These are phyloP conservation scores for Calocybe gangraenosa DNA, from an alignment of 768 basidiomycete species.

Conservation along the genomic window DNA sequence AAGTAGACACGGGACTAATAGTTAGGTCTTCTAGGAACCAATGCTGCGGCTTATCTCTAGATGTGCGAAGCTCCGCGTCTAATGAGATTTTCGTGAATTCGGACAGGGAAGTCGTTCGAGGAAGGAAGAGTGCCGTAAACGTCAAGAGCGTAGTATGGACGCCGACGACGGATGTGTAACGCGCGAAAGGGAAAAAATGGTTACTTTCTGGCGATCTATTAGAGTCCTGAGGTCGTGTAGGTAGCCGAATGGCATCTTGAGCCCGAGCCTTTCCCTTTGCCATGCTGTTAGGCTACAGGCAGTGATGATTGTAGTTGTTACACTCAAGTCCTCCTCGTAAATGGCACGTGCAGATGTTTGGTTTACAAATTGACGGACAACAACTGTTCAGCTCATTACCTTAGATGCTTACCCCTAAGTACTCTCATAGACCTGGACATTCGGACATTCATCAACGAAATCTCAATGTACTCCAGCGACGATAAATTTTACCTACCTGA, in stretches of 20 bases:
- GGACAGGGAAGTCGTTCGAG: slow-evolving; percentile 49
- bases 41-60: slow-evolving; percentile 64
- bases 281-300: not conserved
- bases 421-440: too few relatives aligned
- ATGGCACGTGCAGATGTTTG: too few relatives aligned
- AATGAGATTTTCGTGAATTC: slow-evolving; percentile 27
- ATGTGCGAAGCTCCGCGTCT: slow-evolving; percentile 30
- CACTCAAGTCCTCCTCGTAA: too few relatives aligned
- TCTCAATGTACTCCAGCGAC: too few relatives aligned
- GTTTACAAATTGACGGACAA: too few relatives aligned
- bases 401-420: too few relatives aligned
- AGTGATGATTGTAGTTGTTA: not conserved
- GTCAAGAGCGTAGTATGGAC: slow-evolving; percentile 63
- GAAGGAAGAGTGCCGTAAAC: slow-evolving; percentile 68
- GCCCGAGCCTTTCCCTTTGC: slow-evolving; percentile 3
- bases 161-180: slow-evolving; percentile 63
- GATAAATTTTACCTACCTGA: too few relatives aligned
- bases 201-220: not conserved
- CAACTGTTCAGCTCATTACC: too few relatives aligned
- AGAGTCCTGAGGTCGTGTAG: not conserved
- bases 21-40: slow-evolving; percentile 68
- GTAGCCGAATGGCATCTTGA: not conserved
- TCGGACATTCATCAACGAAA: too few relatives aligned
- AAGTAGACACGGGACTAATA: slow-evolving; percentile 49
- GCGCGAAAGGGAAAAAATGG: slow-evolving; percentile 29